Conservation (phyloP, 768 basidiomycete genomes). For the Pulveroboletus sp. region DNA sequence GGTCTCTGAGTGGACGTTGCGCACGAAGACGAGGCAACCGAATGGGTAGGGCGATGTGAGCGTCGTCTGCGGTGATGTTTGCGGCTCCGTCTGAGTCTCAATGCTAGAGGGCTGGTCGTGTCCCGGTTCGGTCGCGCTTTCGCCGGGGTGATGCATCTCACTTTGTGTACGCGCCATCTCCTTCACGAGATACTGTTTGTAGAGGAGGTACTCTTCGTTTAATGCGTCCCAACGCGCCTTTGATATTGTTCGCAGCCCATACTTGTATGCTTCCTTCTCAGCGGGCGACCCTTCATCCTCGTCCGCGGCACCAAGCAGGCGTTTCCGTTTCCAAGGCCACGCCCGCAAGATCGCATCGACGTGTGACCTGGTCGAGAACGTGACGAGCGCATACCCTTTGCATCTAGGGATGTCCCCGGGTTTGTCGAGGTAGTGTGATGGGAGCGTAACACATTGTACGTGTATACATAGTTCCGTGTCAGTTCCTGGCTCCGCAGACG, state of each 20-base stretch:
- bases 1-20: constrained; percentile 66
- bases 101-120: background rate
- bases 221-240: constrained; percentile 62
- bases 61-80: constrained; percentile 8
- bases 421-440: constrained; percentile 61
- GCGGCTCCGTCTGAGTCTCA: background rate
- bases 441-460: constrained; percentile 55
- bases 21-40: constrained; percentile 66
- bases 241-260: constrained; percentile 54
- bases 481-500: background rate
- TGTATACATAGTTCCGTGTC: constrained; percentile 9
- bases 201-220: constrained; percentile 65
- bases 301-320: background rate
- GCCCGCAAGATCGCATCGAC: constrained; percentile 38
- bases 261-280: constrained; percentile 47
- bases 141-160: background rate
- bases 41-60: constrained; percentile 48
- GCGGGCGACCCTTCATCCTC: constrained; percentile 2
- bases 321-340: constrained; percentile 60
- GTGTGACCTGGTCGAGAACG: constrained; percentile 41
- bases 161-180: constrained; percentile 32
- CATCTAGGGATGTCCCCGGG: constrained; percentile 51
- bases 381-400: constrained; percentile 76
- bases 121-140: background rate
- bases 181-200: constrained; percentile 52